Conservation (phyloP, 495 filamentous ascomycete species). For the Penicillium ucsense region DNA sequence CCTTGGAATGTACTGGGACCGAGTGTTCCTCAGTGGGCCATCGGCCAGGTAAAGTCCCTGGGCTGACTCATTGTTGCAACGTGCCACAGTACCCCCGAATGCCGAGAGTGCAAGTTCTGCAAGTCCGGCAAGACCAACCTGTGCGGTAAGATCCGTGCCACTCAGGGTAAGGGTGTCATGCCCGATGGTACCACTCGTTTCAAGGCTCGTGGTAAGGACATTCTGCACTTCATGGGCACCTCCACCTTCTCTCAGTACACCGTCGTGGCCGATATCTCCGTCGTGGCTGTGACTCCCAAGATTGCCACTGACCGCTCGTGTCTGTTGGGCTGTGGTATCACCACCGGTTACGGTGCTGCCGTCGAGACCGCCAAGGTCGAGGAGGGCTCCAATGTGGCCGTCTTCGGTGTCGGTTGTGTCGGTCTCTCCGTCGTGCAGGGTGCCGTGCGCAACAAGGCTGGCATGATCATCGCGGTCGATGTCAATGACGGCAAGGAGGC, state of each 20-base stretch:
- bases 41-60: no score
- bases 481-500: slow-evolving; percentile 87
- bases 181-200: slow-evolving; percentile 95
- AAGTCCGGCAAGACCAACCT: slow-evolving; percentile 98
- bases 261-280: slow-evolving; percentile 96
- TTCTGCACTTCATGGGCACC: slow-evolving; percentile 98
- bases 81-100: slow-evolving; percentile 75
- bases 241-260: slow-evolving; percentile 99
- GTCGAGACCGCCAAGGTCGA: slow-evolving; percentile 86
- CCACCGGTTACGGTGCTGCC: slow-evolving; percentile 94
- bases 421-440: slow-evolving; percentile 92
- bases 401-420: slow-evolving; percentile 95
- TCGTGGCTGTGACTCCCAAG: slow-evolving; percentile 81
- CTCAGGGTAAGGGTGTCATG: slow-evolving; percentile 94
- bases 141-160: slow-evolving; percentile 97
- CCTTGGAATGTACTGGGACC: not conserved
- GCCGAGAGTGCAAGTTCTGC: slow-evolving; percentile 98
- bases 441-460: slow-evolving; percentile 76
- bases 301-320: slow-evolving; percentile 96
- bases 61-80: not conserved
- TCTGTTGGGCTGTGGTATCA: slow-evolving; percentile 94
- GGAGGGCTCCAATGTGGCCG: slow-evolving; percentile 78
- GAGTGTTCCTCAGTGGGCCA: no score
- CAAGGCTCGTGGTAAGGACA: slow-evolving; percentile 82
- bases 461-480: slow-evolving; percentile 90